Evolutionary conservation across 805 yeast species (phyloP), one percentile per base, ranked within the genome.

Genomic region (Saccharomycopsis synnaedendra): DNA sequence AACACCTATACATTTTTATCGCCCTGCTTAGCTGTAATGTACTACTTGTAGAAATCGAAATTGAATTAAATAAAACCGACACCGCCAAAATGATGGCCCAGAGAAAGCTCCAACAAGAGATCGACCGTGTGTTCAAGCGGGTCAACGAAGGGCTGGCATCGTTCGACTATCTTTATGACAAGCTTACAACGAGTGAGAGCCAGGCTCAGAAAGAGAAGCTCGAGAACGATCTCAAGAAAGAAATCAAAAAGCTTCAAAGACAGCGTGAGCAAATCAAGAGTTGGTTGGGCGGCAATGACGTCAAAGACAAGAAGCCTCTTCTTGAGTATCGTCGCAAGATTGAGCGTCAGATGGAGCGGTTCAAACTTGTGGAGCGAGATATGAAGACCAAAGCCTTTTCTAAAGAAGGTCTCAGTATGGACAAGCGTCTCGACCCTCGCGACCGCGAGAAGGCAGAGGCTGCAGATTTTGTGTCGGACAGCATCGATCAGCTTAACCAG

Each of bases 341-440:
- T 55, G 82, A 77, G 57, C 70, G 69, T 54, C 90, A 94, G 53
- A 90, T 90, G 98, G 98, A 90, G 64, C 75, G 90, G 57, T 93
- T 93, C 68, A 93, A 93, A 63, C 87, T 87, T 46, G 87, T 90
- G 56, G 98, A 90, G 64, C 85, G 89, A 66, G 78, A 83, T 54
- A 83, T 87, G 78, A 90, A 90, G 67, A 88, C 95, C 36, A 90
- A 90, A 64, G 96, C 95, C 45, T 90, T 86, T 62, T 81, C 93
- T 33, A 87, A 86, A 60, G 97, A 93, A 64, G 97, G 97, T 1
- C 70, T 90, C 54, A 87, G 84, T 45, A 78, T 80, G 63, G 80
- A 82, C 52, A 72, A 72, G 49, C 68, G 75, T 50, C 69, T 80
- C 46, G 65, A 70, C 86, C 55, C 96, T 85, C 51, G 95, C 85